phyloP scores from a whole-genome alignment of 768 basidiomycete genomes.

The Lactarius psammicola region DNA sequence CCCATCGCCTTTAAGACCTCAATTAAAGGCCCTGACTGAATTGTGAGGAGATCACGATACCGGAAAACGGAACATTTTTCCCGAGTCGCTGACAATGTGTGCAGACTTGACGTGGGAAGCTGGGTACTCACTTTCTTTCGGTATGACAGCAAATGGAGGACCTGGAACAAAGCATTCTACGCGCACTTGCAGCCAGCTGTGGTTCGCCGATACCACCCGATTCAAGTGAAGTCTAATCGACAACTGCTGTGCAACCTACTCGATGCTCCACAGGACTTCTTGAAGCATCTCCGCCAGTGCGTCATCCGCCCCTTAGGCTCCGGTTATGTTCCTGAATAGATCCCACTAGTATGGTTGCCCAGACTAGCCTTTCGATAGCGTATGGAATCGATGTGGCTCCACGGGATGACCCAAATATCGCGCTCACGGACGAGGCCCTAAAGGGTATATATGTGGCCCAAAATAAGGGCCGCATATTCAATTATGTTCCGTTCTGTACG shows the following conservation, averaged over 20 bases:
- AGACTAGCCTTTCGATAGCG: slow-evolving; percentile 42
- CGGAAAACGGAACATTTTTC: neutral
- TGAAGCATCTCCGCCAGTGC: slow-evolving; percentile 40
- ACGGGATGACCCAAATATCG: slow-evolving; percentile 45
- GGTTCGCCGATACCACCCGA: slow-evolving; percentile 35
- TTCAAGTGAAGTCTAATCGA: slow-evolving; percentile 35
- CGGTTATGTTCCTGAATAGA: neutral
- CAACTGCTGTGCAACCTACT: slow-evolving; percentile 37
- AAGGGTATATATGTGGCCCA: slow-evolving; percentile 36
- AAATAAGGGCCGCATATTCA: slow-evolving; percentile 47
- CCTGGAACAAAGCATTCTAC: slow-evolving; percentile 42
- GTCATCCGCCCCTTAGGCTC: slow-evolving; percentile 22
- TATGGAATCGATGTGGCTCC: slow-evolving; percentile 48
- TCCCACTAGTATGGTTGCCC: slow-evolving; percentile 33
- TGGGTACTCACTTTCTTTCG: slow-evolving; percentile 42
- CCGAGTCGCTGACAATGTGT: neutral
- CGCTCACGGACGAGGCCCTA: slow-evolving; percentile 41
- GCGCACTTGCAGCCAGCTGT: slow-evolving; percentile 42
- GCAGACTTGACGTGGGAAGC: slow-evolving; percentile 42
- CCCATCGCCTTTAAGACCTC: slow-evolving; percentile 19
- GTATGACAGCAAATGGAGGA: slow-evolving; percentile 44
- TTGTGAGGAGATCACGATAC: slow-evolving; percentile 25
- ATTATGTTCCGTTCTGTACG: slow-evolving; percentile 36
- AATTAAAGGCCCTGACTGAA: slow-evolving; percentile 34
- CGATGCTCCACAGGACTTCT: slow-evolving; percentile 41